Conservation (phyloP, 108 stramenopile species). For the Pseudonitzschia multistriata region DNA sequence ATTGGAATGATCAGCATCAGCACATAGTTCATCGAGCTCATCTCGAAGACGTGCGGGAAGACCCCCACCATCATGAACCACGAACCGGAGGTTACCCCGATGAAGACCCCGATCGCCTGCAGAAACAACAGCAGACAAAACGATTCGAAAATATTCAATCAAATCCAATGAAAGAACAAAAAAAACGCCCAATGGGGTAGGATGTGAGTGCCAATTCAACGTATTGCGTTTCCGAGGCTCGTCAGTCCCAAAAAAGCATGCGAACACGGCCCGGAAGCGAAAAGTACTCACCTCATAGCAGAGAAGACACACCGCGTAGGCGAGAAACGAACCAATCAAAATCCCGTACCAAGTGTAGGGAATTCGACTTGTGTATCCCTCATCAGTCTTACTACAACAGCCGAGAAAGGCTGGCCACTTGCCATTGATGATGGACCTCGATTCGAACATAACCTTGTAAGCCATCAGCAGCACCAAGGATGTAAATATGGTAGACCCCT, state of each 20-base stretch:
- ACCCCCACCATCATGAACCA: slow-evolving; percentile 61
- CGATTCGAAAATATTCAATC: too few relatives aligned
- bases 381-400: slow-evolving; percentile 49
- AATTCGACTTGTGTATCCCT: slow-evolving; percentile 62
- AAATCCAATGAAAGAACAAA: background rate
- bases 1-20: slow-evolving; percentile 60
- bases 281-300: slow-evolving; percentile 36
- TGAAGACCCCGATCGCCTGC: background rate
- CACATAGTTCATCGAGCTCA: slow-evolving; percentile 66
- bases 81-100: slow-evolving; percentile 29
- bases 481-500: slow-evolving; percentile 73
- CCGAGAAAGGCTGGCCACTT: slow-evolving; percentile 61
- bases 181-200: background rate
- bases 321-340: slow-evolving; percentile 57
- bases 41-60: slow-evolving; percentile 55
- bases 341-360: slow-evolving; percentile 76
- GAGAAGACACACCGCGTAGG: slow-evolving; percentile 63
- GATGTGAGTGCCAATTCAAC: background rate
- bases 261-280: too few relatives aligned
- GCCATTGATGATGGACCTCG: slow-evolving; percentile 70
- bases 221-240: too few relatives aligned
- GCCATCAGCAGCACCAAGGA: slow-evolving; percentile 63
- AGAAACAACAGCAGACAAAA: too few relatives aligned
- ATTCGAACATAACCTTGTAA: slow-evolving; percentile 76
- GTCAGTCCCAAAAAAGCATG: too few relatives aligned